A percentile compares a stretch with the other conserved stretches of the same genome.
Evolutionary conservation across 306 rosid species (phyloP).

Genomic region (Oxytropis ochrocephala): DNA sequence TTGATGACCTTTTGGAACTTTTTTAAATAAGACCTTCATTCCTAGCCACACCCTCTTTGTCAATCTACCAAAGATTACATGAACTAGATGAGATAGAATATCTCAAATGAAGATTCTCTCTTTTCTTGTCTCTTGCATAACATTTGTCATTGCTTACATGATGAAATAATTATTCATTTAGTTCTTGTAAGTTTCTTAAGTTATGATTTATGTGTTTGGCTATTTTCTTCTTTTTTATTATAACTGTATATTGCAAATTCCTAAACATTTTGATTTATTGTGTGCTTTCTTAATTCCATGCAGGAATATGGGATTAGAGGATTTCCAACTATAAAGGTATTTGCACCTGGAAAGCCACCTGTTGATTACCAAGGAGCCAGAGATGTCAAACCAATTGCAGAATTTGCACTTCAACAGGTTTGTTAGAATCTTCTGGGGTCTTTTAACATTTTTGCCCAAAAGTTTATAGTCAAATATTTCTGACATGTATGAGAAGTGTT

Average conservation of each 20-base stretch:
- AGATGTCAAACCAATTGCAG: slow-evolving; percentile 86
- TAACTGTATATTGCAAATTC: neutral
- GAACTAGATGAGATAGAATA: neutral
- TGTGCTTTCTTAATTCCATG: slow-evolving; percentile 11
- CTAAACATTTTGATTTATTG: neutral
- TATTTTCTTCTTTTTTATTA: slow-evolving; percentile 9
- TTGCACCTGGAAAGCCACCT: slow-evolving; percentile 82
- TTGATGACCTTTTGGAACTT: neutral
- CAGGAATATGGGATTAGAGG: slow-evolving; percentile 93
- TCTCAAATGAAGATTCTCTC: neutral
- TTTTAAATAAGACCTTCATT: neutral
- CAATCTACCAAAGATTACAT: neutral
- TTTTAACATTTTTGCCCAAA: neutral
- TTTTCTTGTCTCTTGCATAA: neutral
- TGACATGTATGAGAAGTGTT: neutral
- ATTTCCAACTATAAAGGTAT: slow-evolving; percentile 91
- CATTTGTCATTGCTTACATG: neutral
- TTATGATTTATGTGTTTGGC: neutral
- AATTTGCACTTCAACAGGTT: slow-evolving; percentile 91
- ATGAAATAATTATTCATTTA: neutral
- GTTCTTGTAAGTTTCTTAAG: neutral
- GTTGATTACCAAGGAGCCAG: slow-evolving; percentile 93
- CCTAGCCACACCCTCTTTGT: neutral
- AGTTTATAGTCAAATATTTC: neutral
- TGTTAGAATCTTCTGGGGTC: neutral